Base-by-base conservation (phyloP, 371 early-diverging fungal species). In the Syncephalastrum sp. region DNA sequence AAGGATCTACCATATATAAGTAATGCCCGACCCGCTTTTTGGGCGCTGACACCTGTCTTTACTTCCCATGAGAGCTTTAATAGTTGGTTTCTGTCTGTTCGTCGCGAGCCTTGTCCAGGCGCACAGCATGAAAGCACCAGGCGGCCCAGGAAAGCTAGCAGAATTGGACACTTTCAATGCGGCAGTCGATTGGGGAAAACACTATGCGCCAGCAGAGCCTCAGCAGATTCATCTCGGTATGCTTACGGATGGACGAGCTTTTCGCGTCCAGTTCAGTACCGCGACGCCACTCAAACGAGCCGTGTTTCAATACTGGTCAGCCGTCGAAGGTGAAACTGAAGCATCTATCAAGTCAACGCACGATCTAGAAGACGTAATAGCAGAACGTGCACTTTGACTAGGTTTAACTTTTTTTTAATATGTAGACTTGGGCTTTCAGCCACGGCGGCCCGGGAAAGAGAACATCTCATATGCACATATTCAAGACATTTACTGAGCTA, bases 221-320 rank as follows among this genome's bases (percentile, higher is more conserved):
- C 66, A 66, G 43, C 66, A 66, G 51, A 38, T 66, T 29, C 58
- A 61, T 29, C 25, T 61, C 17, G 50, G 56, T 23, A 53, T 56
- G 57, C 29, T 54, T 13, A 52, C 61, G 3, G 47, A 66, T 16
- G 57, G 57, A 17, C 33, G 16, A n/a, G 23, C 48, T 46, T 48
- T 55, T 16, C 61, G 47, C 14, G 52, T 66, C 3, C 61, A 61
- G 47, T 66, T 66, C 46, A 65, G 68, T 42, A 57, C 66, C 12
- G 14, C 45, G 1, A 56, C 29, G 2, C 21, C 43, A 47, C 38
- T 50, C 8, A 24, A 61, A 4, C 19, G 16, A 15, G 48, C 53
- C 5, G 33, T 56, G 42, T 43, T 66, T 8, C 41, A 42, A 3
- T 66, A 66, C 42, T 66, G 66, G 66, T 50, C 49, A 53, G 19